These are phyloP conservation scores for Aristolochia contorta DNA, from an alignment of 164 flowering plant genomes.

Conservation along the genomic window DNA sequence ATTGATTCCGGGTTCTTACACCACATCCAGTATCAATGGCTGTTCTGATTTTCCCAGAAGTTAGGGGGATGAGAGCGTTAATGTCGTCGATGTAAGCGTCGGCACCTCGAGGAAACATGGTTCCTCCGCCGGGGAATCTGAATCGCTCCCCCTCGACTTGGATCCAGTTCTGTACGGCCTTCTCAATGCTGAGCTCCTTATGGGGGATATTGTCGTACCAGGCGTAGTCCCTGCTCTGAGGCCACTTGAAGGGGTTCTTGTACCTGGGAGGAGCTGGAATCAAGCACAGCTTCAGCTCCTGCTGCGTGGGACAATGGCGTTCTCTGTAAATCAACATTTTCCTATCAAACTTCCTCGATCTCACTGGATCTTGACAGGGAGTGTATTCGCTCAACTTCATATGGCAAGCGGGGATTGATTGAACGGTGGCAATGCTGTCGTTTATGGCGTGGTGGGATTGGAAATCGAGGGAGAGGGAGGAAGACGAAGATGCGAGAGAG, in stretches of 20 bases:
- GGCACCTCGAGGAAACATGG: constrained; percentile 95
- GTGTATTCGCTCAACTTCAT: constrained; percentile 74
- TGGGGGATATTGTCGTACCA: constrained; percentile 96
- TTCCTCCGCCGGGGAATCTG: constrained; percentile 92
- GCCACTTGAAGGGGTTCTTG: constrained; percentile 95
- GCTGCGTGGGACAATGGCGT: constrained; percentile 76
- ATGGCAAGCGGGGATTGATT: constrained; percentile 47
- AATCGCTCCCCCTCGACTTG: constrained; percentile 91
- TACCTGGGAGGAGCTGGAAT: constrained; percentile 91
- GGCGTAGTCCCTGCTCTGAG: constrained; percentile 88
- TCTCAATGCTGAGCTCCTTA: constrained; percentile 87
- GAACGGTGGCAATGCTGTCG: constrained; percentile 11
- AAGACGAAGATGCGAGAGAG: constrained; percentile 12
- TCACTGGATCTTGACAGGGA: constrained; percentile 62
- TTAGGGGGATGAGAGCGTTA: constrained; percentile 60
- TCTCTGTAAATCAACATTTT: constrained; percentile 76
- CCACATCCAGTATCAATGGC: constrained; percentile 98
- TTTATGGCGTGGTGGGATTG: constrained; percentile 62
- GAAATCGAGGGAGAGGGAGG: constrained; percentile 43
- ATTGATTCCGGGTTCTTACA: constrained; percentile 29
- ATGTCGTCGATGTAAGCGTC: constrained; percentile 94
- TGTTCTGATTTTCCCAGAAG: constrained; percentile 65
- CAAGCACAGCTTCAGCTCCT: constrained; percentile 54
- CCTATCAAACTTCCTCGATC: constrained; percentile 61
- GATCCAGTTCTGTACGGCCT: constrained; percentile 95